Evolutionary conservation across 2,329 filamentous ascomycete species (phyloP).

Genomic region (Aspergillus sp.): DNA sequence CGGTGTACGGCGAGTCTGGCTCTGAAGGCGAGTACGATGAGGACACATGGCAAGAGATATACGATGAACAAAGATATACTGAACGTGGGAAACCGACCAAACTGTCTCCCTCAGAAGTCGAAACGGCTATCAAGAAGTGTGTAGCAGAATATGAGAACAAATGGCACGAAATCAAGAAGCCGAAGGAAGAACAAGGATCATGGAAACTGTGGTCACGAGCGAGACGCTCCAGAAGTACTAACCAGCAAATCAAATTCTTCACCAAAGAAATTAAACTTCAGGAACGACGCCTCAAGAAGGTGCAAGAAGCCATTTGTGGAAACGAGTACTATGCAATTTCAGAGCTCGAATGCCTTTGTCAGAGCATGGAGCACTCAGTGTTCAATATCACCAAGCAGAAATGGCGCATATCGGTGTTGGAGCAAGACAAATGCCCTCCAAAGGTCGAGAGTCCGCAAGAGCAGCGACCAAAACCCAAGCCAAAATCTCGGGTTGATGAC

Average conservation of each 20-base stretch:
- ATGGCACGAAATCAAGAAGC: conserved; percentile 56
- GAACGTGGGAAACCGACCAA: conserved; percentile 17
- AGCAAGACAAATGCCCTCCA: conserved; percentile 24
- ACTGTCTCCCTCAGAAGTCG: conserved; percentile 44
- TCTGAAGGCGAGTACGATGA: conserved; percentile 50
- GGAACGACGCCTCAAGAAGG: conserved; percentile 49
- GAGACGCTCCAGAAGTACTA: conserved; percentile 36
- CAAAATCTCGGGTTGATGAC: conserved; percentile 11
- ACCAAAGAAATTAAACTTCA: conserved; percentile 38
- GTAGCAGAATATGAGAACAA: conserved; percentile 45
- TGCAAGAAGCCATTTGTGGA: conserved; percentile 47
- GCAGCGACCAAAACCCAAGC: conserved; percentile 2
- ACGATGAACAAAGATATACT: conserved; percentile 40
- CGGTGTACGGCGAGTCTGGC: conserved; percentile 51
- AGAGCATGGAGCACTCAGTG: conserved; percentile 58
- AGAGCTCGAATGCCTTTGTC: conserved; percentile 52
- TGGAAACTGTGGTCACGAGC: conserved; percentile 56
- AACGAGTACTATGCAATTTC: conserved; percentile 47
- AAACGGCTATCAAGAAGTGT: conserved; percentile 47
- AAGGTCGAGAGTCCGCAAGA: conserved; percentile 14
- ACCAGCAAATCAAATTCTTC: conserved; percentile 41
- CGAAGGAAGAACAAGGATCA: conserved; percentile 51
- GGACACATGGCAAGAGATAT: conserved; percentile 56
- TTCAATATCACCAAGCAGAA: conserved; percentile 45
- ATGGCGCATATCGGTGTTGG: conserved; percentile 42